phyloP scores from a whole-genome alignment of 139 green algal genomes.

The Auxenochlorella pyrenoidosa region DNA sequence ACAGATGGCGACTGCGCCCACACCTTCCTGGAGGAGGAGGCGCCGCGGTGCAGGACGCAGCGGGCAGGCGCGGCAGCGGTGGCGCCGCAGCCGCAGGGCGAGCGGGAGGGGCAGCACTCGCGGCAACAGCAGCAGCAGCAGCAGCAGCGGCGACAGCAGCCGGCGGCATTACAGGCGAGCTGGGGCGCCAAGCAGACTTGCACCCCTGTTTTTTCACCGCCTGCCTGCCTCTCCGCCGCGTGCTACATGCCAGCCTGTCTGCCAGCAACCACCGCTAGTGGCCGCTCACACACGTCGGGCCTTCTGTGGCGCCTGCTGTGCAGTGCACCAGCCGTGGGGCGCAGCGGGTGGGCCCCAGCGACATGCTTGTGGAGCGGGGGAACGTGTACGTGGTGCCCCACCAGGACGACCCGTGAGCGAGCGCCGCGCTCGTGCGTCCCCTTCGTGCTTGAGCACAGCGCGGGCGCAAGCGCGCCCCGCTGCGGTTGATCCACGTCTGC shows the following conservation, averaged over 20 bases:
- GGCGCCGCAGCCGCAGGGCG: no score
- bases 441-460: no score
- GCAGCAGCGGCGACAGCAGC: not conserved
- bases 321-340: not conserved
- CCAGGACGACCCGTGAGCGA: not conserved
- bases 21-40: slow-evolving; percentile 39
- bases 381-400: slow-evolving; percentile 33
- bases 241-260: not conserved
- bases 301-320: not conserved
- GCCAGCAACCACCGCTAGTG: no score
- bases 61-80: no score
- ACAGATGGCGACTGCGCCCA: slow-evolving; percentile 45
- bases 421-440: not conserved
- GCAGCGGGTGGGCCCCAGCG: slow-evolving; percentile 7
- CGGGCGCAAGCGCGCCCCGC: no score
- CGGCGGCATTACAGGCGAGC: not conserved
- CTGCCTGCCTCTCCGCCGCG: not conserved
- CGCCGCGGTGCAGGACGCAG: no score
- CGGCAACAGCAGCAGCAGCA: not conserved
- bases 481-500: not conserved
- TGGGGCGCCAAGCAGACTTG: not conserved
- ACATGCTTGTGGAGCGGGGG: slow-evolving; percentile 26
- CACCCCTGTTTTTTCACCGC: not conserved
- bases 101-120: not conserved
- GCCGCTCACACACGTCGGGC: no score